Conservation (phyloP, 1,284 basidiomycete genomes). For the Inonotus hispidus region DNA sequence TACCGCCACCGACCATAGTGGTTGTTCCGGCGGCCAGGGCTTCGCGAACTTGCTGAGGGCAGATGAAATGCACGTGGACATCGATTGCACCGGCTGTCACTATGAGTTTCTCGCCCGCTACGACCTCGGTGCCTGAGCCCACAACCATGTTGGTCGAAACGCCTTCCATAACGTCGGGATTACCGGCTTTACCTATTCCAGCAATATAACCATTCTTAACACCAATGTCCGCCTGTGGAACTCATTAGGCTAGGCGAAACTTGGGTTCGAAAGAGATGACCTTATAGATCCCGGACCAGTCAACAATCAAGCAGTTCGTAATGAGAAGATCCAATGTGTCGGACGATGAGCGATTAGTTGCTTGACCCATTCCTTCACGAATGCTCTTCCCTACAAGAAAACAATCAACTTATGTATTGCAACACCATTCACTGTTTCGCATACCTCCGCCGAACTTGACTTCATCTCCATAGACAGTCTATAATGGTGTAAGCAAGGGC, state of each 20-base stretch:
- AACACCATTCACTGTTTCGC: slow-evolving; percentile 13
- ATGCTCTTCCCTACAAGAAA: slow-evolving; percentile 71
- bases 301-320: slow-evolving; percentile 91
- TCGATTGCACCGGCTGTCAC: slow-evolving; percentile 94
- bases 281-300: slow-evolving; percentile 96
- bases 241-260: slow-evolving; percentile 1
- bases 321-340: slow-evolving; percentile 89
- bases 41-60: slow-evolving; percentile 82
- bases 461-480: slow-evolving; percentile 90
- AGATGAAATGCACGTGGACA: slow-evolving; percentile 91
- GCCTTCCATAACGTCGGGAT: slow-evolving; percentile 88
- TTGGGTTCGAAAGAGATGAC: slow-evolving; percentile 31
- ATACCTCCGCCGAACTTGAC: slow-evolving; percentile 95
- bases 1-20: slow-evolving; percentile 89
- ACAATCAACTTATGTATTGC: slow-evolving; percentile 12
- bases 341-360: slow-evolving; percentile 61
- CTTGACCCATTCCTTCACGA: slow-evolving; percentile 97
- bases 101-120: slow-evolving; percentile 93
- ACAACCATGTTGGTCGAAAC: slow-evolving; percentile 75
- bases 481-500: slow-evolving; percentile 4
- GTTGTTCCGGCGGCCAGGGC: slow-evolving; percentile 73
- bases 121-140: slow-evolving; percentile 88
- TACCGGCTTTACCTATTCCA: slow-evolving; percentile 95
- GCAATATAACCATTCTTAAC: slow-evolving; percentile 81
- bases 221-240: slow-evolving; percentile 87